A percentile compares a stretch with the other conserved stretches of the same genome.
These are phyloP conservation scores for Zalerion maritima DNA, from an alignment of 495 filamentous ascomycete species.

Conservation along the genomic window DNA sequence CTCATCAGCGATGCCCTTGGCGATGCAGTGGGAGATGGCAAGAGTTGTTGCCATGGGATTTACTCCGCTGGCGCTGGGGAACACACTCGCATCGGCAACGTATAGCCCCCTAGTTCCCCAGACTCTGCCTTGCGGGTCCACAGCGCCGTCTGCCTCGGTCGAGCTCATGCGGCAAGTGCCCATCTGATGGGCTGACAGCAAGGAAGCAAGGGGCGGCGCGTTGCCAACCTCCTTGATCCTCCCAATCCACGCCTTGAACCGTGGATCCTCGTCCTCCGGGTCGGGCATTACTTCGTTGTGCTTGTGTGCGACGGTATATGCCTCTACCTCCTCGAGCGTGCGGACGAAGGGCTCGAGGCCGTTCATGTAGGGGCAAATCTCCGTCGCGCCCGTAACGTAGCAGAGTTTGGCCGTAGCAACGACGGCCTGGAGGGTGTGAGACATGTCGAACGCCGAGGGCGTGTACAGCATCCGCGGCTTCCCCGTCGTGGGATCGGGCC, in stretches of 20 bases:
- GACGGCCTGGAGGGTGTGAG: conserved; percentile 55
- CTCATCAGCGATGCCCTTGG: conserved; percentile 33
- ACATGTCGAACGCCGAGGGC: conserved; percentile 51
- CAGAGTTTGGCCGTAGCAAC: conserved; percentile 57
- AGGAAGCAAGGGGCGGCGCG: conserved; percentile 33
- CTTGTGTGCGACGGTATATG: conserved; percentile 8
- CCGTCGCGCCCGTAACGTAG: conserved; percentile 59
- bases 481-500: conserved; percentile 55
- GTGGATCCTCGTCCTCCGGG: conserved; percentile 47
- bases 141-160: conserved; percentile 46
- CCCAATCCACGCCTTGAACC: conserved; percentile 53
- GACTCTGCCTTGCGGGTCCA: conserved; percentile 57
- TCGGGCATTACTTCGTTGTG: conserved; percentile 17
- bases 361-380: conserved; percentile 50
- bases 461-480: conserved; percentile 50
- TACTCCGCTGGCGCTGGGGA: conserved; percentile 79
- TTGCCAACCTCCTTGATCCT: conserved; percentile 35
- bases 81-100: conserved; percentile 76
- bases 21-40: conserved; percentile 60
- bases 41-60: conserved; percentile 92
- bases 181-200: conserved; percentile 71
- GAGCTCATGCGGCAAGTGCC: conserved; percentile 73
- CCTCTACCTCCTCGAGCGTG: conserved; percentile 10
- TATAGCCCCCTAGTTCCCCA: conserved; percentile 65
- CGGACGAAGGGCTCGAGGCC: conserved; percentile 56